Conservation (phyloP, 164 flowering plant genomes). For the Magnolia officinalis region DNA sequence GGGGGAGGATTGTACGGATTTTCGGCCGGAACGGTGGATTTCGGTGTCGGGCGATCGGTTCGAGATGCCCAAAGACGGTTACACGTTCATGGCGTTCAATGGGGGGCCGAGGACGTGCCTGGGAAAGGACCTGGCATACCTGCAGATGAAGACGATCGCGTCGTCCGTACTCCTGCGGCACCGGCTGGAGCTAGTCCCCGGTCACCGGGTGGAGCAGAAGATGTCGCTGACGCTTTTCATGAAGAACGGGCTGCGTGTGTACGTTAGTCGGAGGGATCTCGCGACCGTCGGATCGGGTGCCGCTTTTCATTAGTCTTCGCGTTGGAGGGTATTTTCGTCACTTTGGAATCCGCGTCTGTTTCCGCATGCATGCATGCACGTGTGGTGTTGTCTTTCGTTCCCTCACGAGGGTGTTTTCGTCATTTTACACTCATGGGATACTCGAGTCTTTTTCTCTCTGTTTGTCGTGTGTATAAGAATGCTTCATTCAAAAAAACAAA, state of each 20-base stretch:
- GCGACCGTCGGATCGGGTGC: neutral
- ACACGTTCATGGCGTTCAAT: slow-evolving; percentile 69
- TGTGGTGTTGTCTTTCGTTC: too few species aligned
- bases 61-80: slow-evolving; percentile 65
- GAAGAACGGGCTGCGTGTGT: slow-evolving; percentile 74
- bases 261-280: slow-evolving; percentile 44
- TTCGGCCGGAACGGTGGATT: slow-evolving; percentile 81
- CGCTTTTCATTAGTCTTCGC: neutral
- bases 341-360: neutral
- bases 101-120: slow-evolving; percentile 86
- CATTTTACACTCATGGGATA: neutral
- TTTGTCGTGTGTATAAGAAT: neutral
- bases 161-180: slow-evolving; percentile 70
- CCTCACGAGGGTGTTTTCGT: neutral
- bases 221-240: slow-evolving; percentile 85
- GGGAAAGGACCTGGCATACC: slow-evolving; percentile 86
- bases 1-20: slow-evolving; percentile 86
- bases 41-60: slow-evolving; percentile 45
- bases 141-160: slow-evolving; percentile 89
- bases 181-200: slow-evolving; percentile 58
- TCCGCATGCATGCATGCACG: neutral
- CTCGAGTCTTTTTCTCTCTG: neutral
- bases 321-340: neutral
- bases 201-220: slow-evolving; percentile 82
- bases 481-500: neutral